Conservation (phyloP, 768 basidiomycete genomes). For the Kwoniella heveanensis region DNA sequence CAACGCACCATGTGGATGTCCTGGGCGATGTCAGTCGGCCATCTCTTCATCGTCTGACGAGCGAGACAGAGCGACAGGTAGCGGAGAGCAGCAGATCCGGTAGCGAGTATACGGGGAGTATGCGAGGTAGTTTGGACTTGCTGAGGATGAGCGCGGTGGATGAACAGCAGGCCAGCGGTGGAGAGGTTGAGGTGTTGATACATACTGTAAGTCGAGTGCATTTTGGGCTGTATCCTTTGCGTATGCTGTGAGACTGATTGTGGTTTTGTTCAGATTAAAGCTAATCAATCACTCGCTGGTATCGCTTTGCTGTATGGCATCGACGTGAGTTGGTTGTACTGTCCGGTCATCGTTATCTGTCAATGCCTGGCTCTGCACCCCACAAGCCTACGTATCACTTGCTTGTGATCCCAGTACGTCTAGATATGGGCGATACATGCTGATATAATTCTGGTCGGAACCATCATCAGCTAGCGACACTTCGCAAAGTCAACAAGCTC, state of each 20-base stretch:
- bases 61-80: conserved; percentile 48
- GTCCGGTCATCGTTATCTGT: no score
- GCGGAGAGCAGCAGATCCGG: conserved; percentile 44
- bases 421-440: no score
- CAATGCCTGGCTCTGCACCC: no score
- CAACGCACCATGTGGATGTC: conserved; percentile 7
- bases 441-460: no score
- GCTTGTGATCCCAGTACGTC: no score
- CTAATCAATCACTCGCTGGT: conserved; percentile 78
- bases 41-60: conserved; percentile 44
- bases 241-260: neutral
- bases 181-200: conserved; percentile 56
- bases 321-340: conserved; percentile 58
- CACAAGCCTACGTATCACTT: neutral
- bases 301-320: conserved; percentile 89
- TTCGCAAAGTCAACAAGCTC: conserved; percentile 85
- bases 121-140: conserved; percentile 46
- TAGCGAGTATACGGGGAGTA: conserved; percentile 30
- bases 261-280: conserved; percentile 61
- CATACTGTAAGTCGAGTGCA: conserved; percentile 50
- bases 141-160: conserved; percentile 34
- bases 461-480: conserved; percentile 65
- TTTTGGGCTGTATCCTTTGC: neutral
- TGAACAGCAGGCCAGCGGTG: conserved; percentile 7
- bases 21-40: conserved; percentile 35